A percentile compares a stretch with the other conserved stretches of the same genome.
Evolutionary conservation across 1,284 basidiomycete species (phyloP).

Genomic region (Ceratobasidium sp.): DNA sequence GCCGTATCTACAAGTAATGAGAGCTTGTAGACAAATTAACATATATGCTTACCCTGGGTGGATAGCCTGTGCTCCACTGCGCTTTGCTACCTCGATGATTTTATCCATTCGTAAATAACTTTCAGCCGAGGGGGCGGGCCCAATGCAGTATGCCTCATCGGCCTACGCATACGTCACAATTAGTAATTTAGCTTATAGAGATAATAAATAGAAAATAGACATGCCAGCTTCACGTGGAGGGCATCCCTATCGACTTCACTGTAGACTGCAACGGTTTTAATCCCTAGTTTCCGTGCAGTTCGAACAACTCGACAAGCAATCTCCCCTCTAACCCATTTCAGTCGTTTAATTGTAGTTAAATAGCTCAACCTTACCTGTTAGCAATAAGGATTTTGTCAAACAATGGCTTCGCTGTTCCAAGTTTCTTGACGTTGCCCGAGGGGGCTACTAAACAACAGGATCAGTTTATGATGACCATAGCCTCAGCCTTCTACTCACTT

Average conservation of each 20-base stretch:
- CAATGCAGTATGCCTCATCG: conserved; percentile 96
- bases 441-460: conserved; percentile 15
- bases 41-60: conserved; percentile 75
- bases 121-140: conserved; percentile 87
- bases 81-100: conserved; percentile 84
- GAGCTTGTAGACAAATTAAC: conserved; percentile 11
- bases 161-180: conserved; percentile 68
- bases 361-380: conserved; percentile 68
- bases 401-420: conserved; percentile 50
- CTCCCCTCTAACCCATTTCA: conserved; percentile 75
- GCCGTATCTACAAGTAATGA: conserved; percentile 73
- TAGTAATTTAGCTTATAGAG: neutral
- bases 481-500: neutral
- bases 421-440: conserved; percentile 9
- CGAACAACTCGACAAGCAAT: conserved; percentile 94
- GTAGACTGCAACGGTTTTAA: conserved; percentile 91
- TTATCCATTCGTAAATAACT: conserved; percentile 93
- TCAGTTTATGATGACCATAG: neutral
- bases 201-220: conserved; percentile 48
- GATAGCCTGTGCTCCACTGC: conserved; percentile 87
- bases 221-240: conserved; percentile 80
- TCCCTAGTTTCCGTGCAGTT: conserved; percentile 88
- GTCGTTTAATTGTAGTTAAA: neutral
- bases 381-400: conserved; percentile 89
- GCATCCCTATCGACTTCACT: conserved; percentile 85